Evolutionary conservation across 1,139 yeast genomes (phyloP).

Genomic region (Arxiozyma bovina): DNA sequence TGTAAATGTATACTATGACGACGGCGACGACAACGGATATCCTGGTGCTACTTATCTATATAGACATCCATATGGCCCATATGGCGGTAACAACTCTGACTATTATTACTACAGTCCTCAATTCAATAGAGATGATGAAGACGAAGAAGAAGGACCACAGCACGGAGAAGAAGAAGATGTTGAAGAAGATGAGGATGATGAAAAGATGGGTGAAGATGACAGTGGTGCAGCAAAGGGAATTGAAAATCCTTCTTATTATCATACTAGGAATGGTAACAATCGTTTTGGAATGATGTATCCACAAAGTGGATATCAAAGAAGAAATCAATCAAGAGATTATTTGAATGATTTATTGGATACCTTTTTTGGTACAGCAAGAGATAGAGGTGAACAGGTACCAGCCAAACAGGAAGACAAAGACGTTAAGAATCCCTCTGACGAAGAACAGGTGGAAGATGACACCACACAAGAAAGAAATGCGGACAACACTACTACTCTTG

Average conservation of each 20-base stretch:
- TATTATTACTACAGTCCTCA: conserved; percentile 20
- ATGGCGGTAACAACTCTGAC: conserved; percentile 7
- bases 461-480: background rate
- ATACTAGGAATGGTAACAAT: background rate
- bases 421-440: conserved; percentile 1
- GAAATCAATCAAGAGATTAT: conserved; percentile 6
- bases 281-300: background rate
- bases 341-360: conserved; percentile 17
- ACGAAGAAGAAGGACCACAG: conserved; percentile 8
- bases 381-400: background rate
- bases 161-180: no score
- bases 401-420: conserved; percentile 5
- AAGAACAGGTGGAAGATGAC: background rate
- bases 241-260: conserved; percentile 4
- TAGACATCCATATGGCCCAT: conserved; percentile 9
- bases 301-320: conserved; percentile 3
- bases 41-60: conserved; percentile 9
- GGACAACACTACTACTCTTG: background rate
- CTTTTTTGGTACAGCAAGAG: conserved; percentile 11
- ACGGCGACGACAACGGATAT: background rate
- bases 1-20: conserved; percentile 5
- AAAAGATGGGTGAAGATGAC: background rate
- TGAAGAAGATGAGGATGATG: conserved; percentile 6
- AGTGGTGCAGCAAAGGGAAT: background rate
- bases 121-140: conserved; percentile 14